phyloP scores from a whole-genome alignment of 2,329 filamentous ascomycete genomes.

The Ceratocystis papillata region DNA sequence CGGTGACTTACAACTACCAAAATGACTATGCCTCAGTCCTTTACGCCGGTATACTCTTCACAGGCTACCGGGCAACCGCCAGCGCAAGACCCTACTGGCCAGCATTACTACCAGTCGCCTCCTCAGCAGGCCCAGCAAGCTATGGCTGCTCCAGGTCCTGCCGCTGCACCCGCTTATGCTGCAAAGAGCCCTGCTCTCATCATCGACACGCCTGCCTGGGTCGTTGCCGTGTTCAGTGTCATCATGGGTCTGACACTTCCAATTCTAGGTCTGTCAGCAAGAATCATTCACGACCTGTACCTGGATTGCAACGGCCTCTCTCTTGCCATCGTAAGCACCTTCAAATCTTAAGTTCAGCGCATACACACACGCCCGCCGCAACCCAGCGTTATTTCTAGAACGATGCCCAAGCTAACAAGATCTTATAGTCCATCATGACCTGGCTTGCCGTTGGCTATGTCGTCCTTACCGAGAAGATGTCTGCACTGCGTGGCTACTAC shows the following conservation, averaged over 20 bases:
- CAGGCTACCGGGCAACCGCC: slow-evolving; percentile 2
- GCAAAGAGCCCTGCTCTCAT: slow-evolving; percentile 26
- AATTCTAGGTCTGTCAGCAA: slow-evolving; percentile 36
- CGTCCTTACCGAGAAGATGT: slow-evolving; percentile 35
- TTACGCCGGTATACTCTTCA: neutral
- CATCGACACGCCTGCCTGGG: slow-evolving; percentile 37
- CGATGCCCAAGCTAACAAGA: slow-evolving; percentile 5
- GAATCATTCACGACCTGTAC: slow-evolving; percentile 35
- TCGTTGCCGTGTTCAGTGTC: slow-evolving; percentile 34
- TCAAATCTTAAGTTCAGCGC: neutral
- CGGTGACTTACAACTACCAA: neutral
- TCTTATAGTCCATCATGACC: slow-evolving; percentile 36
- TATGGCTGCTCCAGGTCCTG: neutral
- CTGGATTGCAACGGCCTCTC: slow-evolving; percentile 35
- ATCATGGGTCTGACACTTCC: slow-evolving; percentile 37
- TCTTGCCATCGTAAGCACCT: slow-evolving; percentile 34
- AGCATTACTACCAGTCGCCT: slow-evolving; percentile 21
- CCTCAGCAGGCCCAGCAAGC: slow-evolving; percentile 9
- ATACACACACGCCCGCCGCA: neutral
- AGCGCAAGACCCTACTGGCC: neutral
- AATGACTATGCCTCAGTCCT: slow-evolving; percentile 6
- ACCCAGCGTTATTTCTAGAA: too few species aligned
- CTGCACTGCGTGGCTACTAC: slow-evolving; percentile 32
- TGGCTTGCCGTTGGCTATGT: slow-evolving; percentile 37
- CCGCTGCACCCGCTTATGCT: neutral